phyloP scores from a whole-genome alignment of 345 rosid genomes.

The Syzygium aqueum region DNA sequence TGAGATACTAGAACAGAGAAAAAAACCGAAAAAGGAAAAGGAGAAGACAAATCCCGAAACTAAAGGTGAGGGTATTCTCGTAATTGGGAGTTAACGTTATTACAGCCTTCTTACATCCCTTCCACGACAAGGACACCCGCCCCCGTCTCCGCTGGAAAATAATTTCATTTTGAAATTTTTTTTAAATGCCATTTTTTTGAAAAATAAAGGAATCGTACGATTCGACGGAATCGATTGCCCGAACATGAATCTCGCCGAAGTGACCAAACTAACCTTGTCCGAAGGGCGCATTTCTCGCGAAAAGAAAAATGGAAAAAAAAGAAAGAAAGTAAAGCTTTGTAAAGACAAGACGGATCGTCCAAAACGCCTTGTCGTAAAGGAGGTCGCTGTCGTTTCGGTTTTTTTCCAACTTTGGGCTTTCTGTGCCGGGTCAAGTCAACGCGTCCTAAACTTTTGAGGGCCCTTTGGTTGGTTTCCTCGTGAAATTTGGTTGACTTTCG shows the following conservation, averaged over 20 bases:
- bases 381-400: neutral
- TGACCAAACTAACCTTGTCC: neutral
- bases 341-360: neutral
- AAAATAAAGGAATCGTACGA: neutral
- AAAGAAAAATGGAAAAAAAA: neutral
- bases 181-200: neutral
- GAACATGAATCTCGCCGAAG: neutral
- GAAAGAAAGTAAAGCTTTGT: neutral
- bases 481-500: neutral
- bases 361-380: neutral
- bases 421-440: neutral
- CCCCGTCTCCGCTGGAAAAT: neutral
- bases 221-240: neutral
- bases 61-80: neutral
- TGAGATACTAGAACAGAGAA: rapidly evolving
- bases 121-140: neutral
- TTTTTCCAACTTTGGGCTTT: neutral
- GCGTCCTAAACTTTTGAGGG: neutral
- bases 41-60: neutral
- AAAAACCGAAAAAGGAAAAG: neutral
- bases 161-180: neutral
- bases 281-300: neutral
- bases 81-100: neutral
- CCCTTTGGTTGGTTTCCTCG: neutral
- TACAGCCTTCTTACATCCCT: neutral